Conservation (phyloP, 179 eudicot species). For the Amaranthus tricolor region DNA sequence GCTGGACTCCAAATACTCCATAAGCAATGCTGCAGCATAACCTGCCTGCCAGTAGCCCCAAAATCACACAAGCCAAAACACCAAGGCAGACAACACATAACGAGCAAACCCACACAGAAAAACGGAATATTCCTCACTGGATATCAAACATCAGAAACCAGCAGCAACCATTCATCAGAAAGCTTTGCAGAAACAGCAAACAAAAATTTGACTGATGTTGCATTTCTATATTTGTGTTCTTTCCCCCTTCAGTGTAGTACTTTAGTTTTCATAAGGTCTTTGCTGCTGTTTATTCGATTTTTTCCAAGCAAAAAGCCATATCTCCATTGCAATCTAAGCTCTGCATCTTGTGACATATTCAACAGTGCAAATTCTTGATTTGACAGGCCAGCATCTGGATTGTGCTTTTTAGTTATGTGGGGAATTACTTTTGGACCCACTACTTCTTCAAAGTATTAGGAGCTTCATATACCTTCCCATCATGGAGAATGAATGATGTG, state of each 20-base stretch:
- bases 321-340: neutral
- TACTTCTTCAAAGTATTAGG: conserved; percentile 96
- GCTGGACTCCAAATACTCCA: too few relatives aligned
- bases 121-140: too few relatives aligned
- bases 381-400: conserved; percentile 96
- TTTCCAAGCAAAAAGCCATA: neutral
- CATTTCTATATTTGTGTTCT: neutral
- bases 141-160: too few relatives aligned
- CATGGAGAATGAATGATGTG: conserved; percentile 98
- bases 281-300: neutral
- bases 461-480: conserved; percentile 96
- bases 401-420: conserved; percentile 84
- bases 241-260: too few relatives aligned
- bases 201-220: neutral
- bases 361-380: conserved; percentile 20
- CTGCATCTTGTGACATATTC: neutral
- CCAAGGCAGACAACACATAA: too few relatives aligned
- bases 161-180: too few relatives aligned
- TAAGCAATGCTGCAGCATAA: too few relatives aligned
- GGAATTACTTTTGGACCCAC: conserved; percentile 99
- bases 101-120: too few relatives aligned
- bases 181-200: too few relatives aligned
- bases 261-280: neutral
- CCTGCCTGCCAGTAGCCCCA: too few relatives aligned
- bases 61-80: too few relatives aligned